Base-by-base conservation (phyloP, 1,284 basidiomycete species). In the Microstroma glucosiphilum region DNA sequence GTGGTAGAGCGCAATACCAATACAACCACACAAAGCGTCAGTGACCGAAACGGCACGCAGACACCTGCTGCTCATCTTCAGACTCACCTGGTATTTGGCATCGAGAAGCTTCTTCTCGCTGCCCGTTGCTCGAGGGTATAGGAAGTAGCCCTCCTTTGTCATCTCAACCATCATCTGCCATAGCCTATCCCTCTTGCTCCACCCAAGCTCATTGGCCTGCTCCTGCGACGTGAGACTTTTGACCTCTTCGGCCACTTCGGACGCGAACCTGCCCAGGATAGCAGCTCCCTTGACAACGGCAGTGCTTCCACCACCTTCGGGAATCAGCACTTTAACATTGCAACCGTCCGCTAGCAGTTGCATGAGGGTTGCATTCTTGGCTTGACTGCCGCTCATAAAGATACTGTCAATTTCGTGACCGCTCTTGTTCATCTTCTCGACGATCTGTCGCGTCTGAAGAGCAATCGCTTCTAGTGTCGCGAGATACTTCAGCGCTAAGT, bases 121-220 rank as follows among this genome's bases (percentile, higher is more conserved):
- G 21, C 17, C 43, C 17, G 3, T 21, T 12, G 30, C 40, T 21
- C 6, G 17, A 80, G 13, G 93, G 90, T 82, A 80, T 42, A 98
- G 83, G 56, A 88, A 83, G 11, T 84, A 86, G 0, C 89, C 94
- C 0, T 87, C 83, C 57, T 89, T 89, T 11, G 92, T 96, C 93
- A 97, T 97, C 71, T 90, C 87, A 61, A 87, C 91, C 94, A 98
- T 98, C 69, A 94, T 88, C 57, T 88, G 84, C 94, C 94, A 98
- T 66, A 97, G 82, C 67, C 83, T 82, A 68, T 88, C 84, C 42
- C 86, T 86, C 70, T 87, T 85, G 63, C 83, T 82, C 64, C 83
- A 82, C 49, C 81, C 83, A 21, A 78, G 81, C 64, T 84, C 76
- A 53, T 82, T 80, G 1, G 81, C 83, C 40, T 81, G 78, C 13